These are phyloP conservation scores for Euphorbia lathyris DNA, from an alignment of 345 rosid genomes.

Conservation along the genomic window DNA sequence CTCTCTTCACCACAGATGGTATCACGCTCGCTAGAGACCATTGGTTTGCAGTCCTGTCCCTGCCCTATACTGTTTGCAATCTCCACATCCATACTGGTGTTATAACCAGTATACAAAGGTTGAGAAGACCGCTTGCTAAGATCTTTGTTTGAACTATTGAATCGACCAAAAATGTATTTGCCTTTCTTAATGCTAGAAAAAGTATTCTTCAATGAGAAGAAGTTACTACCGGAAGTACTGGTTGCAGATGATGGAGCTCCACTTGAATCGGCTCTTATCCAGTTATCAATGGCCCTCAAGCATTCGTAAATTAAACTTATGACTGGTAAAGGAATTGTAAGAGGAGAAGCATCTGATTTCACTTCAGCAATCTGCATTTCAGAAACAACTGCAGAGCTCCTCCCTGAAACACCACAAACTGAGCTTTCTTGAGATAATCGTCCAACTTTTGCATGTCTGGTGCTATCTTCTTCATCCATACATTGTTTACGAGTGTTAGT, in stretches of 20 bases:
- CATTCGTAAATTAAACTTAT: slow-evolving; percentile 65
- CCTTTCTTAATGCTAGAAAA: slow-evolving; percentile 52
- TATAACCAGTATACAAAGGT: slow-evolving; percentile 26
- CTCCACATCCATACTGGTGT: slow-evolving; percentile 35
- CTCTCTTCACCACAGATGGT: slow-evolving; percentile 34
- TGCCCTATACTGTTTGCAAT: slow-evolving; percentile 31
- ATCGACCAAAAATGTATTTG: slow-evolving; percentile 48
- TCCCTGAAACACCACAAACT: slow-evolving; percentile 50
- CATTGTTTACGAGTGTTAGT: slow-evolving; percentile 28
- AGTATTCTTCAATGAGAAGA: slow-evolving; percentile 53
- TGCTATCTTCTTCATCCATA: slow-evolving; percentile 49
- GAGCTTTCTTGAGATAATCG: slow-evolving; percentile 71
- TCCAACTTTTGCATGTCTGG: slow-evolving; percentile 84
- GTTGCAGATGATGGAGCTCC: slow-evolving; percentile 35
- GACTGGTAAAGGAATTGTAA: slow-evolving; percentile 52
- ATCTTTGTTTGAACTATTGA: slow-evolving; percentile 49
- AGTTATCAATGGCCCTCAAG: slow-evolving; percentile 64
- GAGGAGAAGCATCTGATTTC: slow-evolving; percentile 29
- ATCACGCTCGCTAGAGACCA: slow-evolving; percentile 27
- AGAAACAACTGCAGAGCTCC: slow-evolving; percentile 40
- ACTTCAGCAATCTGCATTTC: slow-evolving; percentile 37
- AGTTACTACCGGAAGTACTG: slow-evolving; percentile 38
- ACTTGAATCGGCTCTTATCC: slow-evolving; percentile 53
- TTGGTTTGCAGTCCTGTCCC: slow-evolving; percentile 34
- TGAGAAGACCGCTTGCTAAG: slow-evolving; percentile 31